These are phyloP conservation scores for Botrytis deweyae DNA, from an alignment of 2,329 filamentous ascomycete genomes.

Conservation along the genomic window DNA sequence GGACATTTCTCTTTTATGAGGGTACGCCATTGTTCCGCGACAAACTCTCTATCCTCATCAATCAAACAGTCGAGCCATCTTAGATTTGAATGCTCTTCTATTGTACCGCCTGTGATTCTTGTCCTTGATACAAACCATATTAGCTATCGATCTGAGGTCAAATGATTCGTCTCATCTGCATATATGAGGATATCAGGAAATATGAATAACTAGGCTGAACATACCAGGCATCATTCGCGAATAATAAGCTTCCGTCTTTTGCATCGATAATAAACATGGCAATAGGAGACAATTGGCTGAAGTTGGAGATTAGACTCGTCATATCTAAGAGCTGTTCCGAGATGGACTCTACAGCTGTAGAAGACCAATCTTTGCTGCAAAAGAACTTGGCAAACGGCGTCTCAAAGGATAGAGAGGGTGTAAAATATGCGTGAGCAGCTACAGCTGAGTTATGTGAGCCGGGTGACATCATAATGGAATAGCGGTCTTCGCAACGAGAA, in stretches of 20 bases:
- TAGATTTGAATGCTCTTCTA: neutral
- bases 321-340: neutral
- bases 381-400: neutral
- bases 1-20: neutral
- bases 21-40: neutral
- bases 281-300: constrained; percentile 10
- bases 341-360: constrained; percentile 5
- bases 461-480: neutral
- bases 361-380: constrained; percentile 1
- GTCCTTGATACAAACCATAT: neutral
- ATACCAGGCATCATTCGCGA: constrained; percentile 15
- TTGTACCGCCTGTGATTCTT: constrained; percentile 1
- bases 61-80: constrained; percentile 1
- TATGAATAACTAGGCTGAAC: neutral
- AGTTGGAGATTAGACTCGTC: neutral
- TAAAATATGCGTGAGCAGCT: neutral
- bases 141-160: neutral
- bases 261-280: constrained; percentile 1
- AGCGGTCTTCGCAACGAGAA: neutral
- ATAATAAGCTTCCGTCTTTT: neutral
- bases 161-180: neutral
- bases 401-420: neutral
- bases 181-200: neutral
- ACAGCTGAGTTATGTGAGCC: neutral
- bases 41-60: neutral